These are phyloP conservation scores for Pyrenophora seminiperda DNA, from an alignment of 2,329 filamentous ascomycete species.

Conservation along the genomic window DNA sequence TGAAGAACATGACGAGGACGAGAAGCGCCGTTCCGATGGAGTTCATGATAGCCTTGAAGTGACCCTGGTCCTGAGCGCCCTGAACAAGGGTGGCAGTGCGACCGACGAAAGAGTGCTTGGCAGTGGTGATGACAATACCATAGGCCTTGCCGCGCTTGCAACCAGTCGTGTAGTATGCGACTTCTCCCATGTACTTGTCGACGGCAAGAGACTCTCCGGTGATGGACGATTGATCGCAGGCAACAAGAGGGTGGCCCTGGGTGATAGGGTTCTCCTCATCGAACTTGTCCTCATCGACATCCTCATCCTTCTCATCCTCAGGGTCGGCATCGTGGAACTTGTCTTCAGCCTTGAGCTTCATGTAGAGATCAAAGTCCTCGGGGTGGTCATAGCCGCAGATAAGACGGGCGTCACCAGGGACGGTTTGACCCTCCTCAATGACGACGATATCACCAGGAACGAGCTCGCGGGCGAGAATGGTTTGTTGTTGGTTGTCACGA, in stretches of 20 bases:
- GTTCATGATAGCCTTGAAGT: slow-evolving; percentile 77
- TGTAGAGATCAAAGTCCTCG: slow-evolving; percentile 70
- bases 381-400: slow-evolving; percentile 74
- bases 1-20: slow-evolving; percentile 78
- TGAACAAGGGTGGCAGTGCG: slow-evolving; percentile 75
- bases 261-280: slow-evolving; percentile 60
- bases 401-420: slow-evolving; percentile 71
- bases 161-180: slow-evolving; percentile 78
- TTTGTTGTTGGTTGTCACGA: slow-evolving; percentile 69
- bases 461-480: slow-evolving; percentile 74
- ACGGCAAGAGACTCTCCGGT: slow-evolving; percentile 81
- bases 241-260: slow-evolving; percentile 69
- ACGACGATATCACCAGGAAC: slow-evolving; percentile 78
- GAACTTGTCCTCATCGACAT: slow-evolving; percentile 63
- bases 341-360: slow-evolving; percentile 63
- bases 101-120: slow-evolving; percentile 76
- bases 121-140: slow-evolving; percentile 69
- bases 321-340: slow-evolving; percentile 62
- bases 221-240: slow-evolving; percentile 79
- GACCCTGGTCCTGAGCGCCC: slow-evolving; percentile 73
- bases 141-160: slow-evolving; percentile 82
- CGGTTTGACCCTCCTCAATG: slow-evolving; percentile 72
- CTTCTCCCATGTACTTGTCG: slow-evolving; percentile 78
- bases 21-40: slow-evolving; percentile 75
- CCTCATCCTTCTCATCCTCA: slow-evolving; percentile 64